phyloP scores from a whole-genome alignment of 2,329 filamentous ascomycete genomes.

The Cladorrhinum sp. region DNA sequence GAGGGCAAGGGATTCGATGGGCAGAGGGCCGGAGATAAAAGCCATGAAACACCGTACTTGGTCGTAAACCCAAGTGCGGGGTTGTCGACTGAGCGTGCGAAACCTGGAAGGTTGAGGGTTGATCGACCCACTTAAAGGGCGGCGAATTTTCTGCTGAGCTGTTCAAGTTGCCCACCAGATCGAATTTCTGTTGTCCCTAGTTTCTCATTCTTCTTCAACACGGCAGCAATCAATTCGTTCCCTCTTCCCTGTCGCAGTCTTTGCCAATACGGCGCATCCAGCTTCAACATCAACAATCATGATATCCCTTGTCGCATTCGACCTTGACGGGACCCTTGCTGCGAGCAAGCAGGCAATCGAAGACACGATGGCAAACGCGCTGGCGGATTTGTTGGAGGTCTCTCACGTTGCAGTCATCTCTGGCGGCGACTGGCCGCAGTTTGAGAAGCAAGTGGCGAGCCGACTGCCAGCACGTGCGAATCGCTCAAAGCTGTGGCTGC shows the following conservation, averaged over 20 bases:
- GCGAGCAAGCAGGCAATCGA: conserved; percentile 1
- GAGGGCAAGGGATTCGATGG: no score
- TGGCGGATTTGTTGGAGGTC: conserved; percentile 28
- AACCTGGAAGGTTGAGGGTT: no score
- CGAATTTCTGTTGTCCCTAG: neutral
- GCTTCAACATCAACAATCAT: neutral
- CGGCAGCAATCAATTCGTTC: neutral
- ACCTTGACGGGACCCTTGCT: conserved; percentile 4
- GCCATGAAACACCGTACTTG: no score
- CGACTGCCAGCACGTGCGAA: conserved; percentile 36
- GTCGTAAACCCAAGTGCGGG: no score
- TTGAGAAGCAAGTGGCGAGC: conserved; percentile 40
- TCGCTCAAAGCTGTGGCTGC: conserved; percentile 39
- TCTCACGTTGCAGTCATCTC: conserved; percentile 41
- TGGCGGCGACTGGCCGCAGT: conserved; percentile 42
- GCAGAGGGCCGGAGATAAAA: no score
- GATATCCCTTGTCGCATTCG: conserved; percentile 2
- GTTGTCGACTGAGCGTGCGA: no score
- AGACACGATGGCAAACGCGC: neutral
- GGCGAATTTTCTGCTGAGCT: neutral
- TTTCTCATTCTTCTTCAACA: neutral
- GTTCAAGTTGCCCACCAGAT: neutral
- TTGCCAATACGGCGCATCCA: no score
- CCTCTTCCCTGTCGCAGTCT: no score
- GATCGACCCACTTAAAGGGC: no score